Conservation (phyloP, 257 asterid species). For the Orobanche coerulescens region DNA sequence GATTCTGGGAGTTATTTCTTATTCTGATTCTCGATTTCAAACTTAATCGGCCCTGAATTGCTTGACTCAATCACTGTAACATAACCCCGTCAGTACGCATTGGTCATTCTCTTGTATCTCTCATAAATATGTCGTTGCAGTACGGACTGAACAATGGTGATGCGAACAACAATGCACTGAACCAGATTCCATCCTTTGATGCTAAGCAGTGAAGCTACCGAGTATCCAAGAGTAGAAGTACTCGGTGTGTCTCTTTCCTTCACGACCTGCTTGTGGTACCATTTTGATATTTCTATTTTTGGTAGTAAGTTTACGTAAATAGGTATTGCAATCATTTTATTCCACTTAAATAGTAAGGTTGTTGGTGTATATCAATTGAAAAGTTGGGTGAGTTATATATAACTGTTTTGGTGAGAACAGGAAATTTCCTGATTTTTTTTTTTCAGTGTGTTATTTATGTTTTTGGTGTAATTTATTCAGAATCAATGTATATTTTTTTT, state of each 20-base stretch:
- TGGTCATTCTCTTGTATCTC: background rate
- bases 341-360: background rate
- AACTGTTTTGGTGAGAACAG: background rate
- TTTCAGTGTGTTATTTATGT: conserved; percentile 7
- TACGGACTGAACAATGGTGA: conserved; percentile 39
- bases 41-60: no score
- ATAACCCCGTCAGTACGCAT: background rate
- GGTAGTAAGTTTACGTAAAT: conserved; percentile 13
- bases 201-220: conserved; percentile 12
- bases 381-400: background rate
- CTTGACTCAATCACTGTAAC: background rate
- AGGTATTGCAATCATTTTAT: conserved; percentile 10
- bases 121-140: conserved; percentile 26
- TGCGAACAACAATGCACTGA: conserved; percentile 19
- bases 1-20: background rate
- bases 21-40: no score
- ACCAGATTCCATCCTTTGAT: conserved; percentile 27
- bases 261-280: background rate
- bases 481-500: background rate
- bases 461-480: conserved; percentile 5
- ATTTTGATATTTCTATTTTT: background rate
- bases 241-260: conserved; percentile 1
- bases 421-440: background rate
- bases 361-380: conserved; percentile 15
- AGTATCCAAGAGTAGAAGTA: conserved; percentile 3